These are phyloP conservation scores for Podospora didyma DNA, from an alignment of 495 filamentous ascomycete genomes.

Conservation along the genomic window DNA sequence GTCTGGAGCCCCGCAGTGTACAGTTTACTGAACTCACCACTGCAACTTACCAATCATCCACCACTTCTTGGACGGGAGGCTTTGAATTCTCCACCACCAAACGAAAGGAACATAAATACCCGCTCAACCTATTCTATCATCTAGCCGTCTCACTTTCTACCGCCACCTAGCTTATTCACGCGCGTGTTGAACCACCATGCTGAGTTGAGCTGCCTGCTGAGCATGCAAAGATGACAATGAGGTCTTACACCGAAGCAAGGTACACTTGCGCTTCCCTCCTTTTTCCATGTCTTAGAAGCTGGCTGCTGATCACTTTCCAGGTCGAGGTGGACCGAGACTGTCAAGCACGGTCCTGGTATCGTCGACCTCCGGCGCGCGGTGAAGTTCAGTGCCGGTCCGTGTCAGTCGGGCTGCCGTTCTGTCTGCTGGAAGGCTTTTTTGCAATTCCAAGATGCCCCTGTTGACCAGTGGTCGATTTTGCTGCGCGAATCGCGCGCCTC, in stretches of 20 bases:
- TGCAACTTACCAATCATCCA: no score
- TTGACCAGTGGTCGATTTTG: constrained; percentile 62
- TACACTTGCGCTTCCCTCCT: constrained; percentile 23
- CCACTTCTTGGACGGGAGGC: neutral
- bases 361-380: constrained; percentile 63
- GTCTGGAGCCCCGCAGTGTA: no score
- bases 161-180: no score
- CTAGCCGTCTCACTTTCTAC: no score
- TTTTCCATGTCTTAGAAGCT: neutral
- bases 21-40: no score
- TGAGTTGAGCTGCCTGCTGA: neutral
- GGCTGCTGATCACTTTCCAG: constrained; percentile 24
- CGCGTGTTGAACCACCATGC: no score
- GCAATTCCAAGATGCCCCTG: constrained; percentile 66
- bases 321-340: constrained; percentile 61
- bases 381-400: constrained; percentile 56
- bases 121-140: no score
- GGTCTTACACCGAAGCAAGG: constrained; percentile 61
- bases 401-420: constrained; percentile 71
- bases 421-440: constrained; percentile 95
- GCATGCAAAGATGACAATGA: constrained; percentile 43
- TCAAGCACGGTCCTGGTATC: constrained; percentile 56
- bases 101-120: neutral
- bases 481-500: constrained; percentile 66
- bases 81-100: neutral